Evolutionary conservation across 2,329 filamentous ascomycete genomes (phyloP).

Genomic region (Venturia aucupariae): DNA sequence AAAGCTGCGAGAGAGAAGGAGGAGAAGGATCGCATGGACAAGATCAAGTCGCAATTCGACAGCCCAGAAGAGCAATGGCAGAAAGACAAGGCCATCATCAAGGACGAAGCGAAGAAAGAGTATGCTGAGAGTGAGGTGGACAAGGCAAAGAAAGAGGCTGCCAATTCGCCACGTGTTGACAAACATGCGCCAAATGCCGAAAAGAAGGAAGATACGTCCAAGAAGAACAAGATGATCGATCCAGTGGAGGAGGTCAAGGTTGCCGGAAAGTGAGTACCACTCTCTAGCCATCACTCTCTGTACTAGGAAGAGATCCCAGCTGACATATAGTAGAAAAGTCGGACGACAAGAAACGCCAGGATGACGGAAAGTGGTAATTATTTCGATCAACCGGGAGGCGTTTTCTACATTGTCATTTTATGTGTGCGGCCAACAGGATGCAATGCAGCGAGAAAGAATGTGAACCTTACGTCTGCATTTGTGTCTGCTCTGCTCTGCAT

Average conservation of each 20-base stretch:
- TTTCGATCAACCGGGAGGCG: too few species aligned
- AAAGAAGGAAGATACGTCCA: constrained; percentile 2
- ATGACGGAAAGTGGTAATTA: neutral
- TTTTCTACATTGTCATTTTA: neutral
- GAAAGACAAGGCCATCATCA: constrained; percentile 74
- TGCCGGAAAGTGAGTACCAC: neutral
- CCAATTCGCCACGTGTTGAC: neutral
- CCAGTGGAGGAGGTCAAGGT: neutral
- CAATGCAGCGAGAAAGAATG: neutral
- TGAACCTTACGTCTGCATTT: neutral
- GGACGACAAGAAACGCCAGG: neutral
- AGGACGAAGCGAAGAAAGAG: constrained; percentile 55
- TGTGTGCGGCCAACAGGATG: neutral
- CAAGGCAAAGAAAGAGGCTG: constrained; percentile 14
- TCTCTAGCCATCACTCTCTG: neutral
- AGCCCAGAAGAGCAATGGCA: constrained; percentile 76
- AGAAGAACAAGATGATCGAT: neutral
- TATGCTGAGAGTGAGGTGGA: constrained; percentile 24
- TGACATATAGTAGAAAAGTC: neutral
- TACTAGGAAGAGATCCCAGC: neutral
- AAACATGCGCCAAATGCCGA: neutral
- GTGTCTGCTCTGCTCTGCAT: neutral
- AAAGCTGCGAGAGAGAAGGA: constrained; percentile 73
- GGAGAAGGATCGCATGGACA: constrained; percentile 62
- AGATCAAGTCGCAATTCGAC: constrained; percentile 72